These are phyloP conservation scores for Colletotrichum gigasporum DNA, from an alignment of 2,329 filamentous ascomycete genomes.

Conservation along the genomic window DNA sequence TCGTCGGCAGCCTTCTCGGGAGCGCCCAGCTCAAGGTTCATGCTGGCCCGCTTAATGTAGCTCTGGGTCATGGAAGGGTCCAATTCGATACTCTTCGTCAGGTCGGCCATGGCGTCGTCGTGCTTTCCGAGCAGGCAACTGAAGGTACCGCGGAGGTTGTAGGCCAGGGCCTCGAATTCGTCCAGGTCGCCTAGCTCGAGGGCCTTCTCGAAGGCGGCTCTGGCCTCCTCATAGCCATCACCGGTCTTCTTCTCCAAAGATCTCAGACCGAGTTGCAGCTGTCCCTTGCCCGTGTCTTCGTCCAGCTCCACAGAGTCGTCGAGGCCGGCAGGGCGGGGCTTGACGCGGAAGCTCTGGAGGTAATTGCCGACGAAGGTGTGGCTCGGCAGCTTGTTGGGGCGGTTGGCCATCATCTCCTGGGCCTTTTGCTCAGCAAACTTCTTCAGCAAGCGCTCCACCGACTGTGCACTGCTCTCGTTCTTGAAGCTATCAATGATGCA, in stretches of 20 bases:
- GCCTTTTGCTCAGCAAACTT: conserved; percentile 96
- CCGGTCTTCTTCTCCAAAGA: conserved; percentile 87
- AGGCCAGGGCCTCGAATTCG: conserved; percentile 87
- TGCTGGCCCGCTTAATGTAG: conserved; percentile 98
- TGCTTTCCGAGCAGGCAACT: conserved; percentile 92
- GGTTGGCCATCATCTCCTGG: conserved; percentile 87
- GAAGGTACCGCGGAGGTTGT: conserved; percentile 98
- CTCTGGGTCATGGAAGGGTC: conserved; percentile 91
- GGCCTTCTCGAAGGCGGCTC: conserved; percentile 86
- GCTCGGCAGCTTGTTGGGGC: conserved; percentile 88
- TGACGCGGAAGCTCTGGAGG: conserved; percentile 94
- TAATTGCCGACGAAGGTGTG: conserved; percentile 99
- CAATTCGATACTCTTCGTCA: conserved; percentile 92
- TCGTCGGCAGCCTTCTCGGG: conserved; percentile 88
- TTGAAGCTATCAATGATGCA: conserved; percentile 99
- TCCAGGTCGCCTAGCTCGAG: conserved; percentile 83
- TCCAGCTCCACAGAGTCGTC: conserved; percentile 83
- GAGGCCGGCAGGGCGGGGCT: conserved; percentile 80
- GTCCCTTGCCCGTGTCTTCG: conserved; percentile 82
- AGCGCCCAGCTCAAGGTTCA: conserved; percentile 92
- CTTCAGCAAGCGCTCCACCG: conserved; percentile 93
- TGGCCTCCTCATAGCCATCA: conserved; percentile 91
- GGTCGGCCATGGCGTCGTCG: conserved; percentile 80
- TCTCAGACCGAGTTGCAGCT: conserved; percentile 84
- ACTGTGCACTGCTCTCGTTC: conserved; percentile 87